These are phyloP conservation scores for Blastobotrys apis DNA, from an alignment of 1,139 yeast genomes.

Conservation along the genomic window DNA sequence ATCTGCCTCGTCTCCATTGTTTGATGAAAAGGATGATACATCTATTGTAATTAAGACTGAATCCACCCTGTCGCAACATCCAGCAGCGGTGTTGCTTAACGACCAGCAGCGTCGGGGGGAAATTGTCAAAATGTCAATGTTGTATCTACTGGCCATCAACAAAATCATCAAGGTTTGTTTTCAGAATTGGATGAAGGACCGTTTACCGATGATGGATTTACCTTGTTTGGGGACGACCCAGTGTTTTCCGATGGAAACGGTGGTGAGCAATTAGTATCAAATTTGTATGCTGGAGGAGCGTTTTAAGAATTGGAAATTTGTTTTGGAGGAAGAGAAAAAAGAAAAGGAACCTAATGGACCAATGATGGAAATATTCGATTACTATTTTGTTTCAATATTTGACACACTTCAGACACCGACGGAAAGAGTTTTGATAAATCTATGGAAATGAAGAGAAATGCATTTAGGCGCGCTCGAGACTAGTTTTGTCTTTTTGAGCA, in stretches of 20 bases:
- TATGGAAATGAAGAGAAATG: too few relatives aligned
- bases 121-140: too few relatives aligned
- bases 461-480: too few relatives aligned
- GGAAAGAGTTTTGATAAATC: too few relatives aligned
- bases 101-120: constrained; percentile 42
- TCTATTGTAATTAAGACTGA: constrained; percentile 7
- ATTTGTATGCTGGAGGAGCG: neutral
- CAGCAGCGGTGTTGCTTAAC: constrained; percentile 41
- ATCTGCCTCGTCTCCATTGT: neutral
- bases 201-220: neutral
- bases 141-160: too few relatives aligned
- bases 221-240: neutral
- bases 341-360: too few relatives aligned
- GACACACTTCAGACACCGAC: too few relatives aligned
- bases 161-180: too few relatives aligned
- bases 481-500: too few relatives aligned
- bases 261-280: neutral
- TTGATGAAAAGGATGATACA: constrained; percentile 13
- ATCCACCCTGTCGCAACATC: constrained; percentile 39
- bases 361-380: too few relatives aligned
- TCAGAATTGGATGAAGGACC: too few relatives aligned
- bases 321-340: neutral
- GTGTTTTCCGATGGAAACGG: neutral
- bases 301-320: neutral
- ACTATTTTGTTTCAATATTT: too few relatives aligned